phyloP scores from a whole-genome alignment of 73 alveolate species.

The Blepharisma japonicum region DNA sequence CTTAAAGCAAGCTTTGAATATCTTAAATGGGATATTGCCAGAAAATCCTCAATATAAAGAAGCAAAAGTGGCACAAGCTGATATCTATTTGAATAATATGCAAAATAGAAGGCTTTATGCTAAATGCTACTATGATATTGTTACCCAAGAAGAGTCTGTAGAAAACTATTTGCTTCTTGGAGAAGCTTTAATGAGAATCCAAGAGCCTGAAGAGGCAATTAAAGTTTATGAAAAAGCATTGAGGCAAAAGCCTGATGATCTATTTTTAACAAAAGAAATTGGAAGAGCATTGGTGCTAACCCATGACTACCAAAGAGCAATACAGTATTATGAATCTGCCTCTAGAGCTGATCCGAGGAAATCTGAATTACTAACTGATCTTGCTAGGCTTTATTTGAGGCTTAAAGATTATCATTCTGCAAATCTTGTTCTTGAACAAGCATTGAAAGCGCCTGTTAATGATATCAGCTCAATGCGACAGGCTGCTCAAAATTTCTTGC shows the following conservation, averaged over 20 bases:
- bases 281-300: constrained; percentile 95
- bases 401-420: constrained; percentile 75
- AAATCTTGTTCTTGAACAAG: constrained; percentile 63
- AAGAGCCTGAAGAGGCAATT: constrained; percentile 98
- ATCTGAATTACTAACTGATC: constrained; percentile 71
- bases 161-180: constrained; percentile 91
- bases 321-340: constrained; percentile 83
- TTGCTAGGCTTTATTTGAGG: constrained; percentile 69
- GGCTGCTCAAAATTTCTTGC: constrained; percentile 8
- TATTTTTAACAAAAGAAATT: constrained; percentile 76
- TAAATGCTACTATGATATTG: constrained; percentile 88
- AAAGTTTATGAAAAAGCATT: constrained; percentile 88
- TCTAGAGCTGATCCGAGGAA: constrained; percentile 60
- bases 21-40: constrained; percentile 80
- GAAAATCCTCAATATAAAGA: constrained; percentile 85
- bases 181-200: constrained; percentile 93
- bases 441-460: constrained; percentile 34
- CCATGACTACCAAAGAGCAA: constrained; percentile 94
- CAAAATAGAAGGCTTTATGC: constrained; percentile 94
- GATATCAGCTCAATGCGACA: not conserved
- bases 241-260: constrained; percentile 73
- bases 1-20: constrained; percentile 91
- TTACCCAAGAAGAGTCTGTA: constrained; percentile 81
- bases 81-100: constrained; percentile 85
- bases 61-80: constrained; percentile 90